These are phyloP conservation scores for Dichotomocladium elegans DNA, from an alignment of 371 early-diverging fungal genomes.

Conservation along the genomic window DNA sequence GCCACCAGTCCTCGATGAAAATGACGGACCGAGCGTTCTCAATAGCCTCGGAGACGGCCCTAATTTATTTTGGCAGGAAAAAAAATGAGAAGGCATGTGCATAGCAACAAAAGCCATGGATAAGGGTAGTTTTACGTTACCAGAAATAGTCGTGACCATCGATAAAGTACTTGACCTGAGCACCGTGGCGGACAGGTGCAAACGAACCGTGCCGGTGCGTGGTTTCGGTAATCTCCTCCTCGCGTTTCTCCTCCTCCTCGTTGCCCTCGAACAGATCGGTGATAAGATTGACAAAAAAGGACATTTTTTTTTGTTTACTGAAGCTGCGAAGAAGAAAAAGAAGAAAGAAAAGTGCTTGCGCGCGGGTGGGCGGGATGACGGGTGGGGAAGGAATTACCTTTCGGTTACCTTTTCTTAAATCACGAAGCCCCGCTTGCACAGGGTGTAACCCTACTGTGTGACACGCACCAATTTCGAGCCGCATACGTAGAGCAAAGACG, in stretches of 20 bases:
- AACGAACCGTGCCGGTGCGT: constrained; percentile 72
- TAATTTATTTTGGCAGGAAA: constrained; percentile 1
- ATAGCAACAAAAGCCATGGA: constrained; percentile 6
- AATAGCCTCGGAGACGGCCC: constrained; percentile 76
- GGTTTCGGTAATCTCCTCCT: constrained; percentile 27
- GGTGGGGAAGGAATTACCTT: no score
- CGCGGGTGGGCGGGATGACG: no score
- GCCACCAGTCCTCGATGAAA: constrained; percentile 93
- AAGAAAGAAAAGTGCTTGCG: no score
- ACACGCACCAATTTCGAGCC: no score
- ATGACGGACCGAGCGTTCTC: constrained; percentile 69
- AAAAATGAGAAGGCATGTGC: background rate
- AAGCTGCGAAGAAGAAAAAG: no score
- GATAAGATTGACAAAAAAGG: constrained; percentile 4
- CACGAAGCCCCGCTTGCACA: no score
- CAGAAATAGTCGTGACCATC: constrained; percentile 86
- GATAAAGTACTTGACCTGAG: constrained; percentile 72
- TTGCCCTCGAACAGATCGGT: background rate
- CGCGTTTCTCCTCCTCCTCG: constrained; percentile 30
- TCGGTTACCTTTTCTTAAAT: no score
- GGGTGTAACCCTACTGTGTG: no score
- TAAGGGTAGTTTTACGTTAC: constrained; percentile 6
- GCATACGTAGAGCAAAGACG: no score
- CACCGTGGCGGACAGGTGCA: constrained; percentile 72
- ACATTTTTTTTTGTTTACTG: no score